A percentile compares a stretch with the other conserved stretches of the same genome.
phyloP scores from a whole-genome alignment of 225 moss, liverwort and hornwort genomes.

The Pseudisothecium myosuroides region DNA sequence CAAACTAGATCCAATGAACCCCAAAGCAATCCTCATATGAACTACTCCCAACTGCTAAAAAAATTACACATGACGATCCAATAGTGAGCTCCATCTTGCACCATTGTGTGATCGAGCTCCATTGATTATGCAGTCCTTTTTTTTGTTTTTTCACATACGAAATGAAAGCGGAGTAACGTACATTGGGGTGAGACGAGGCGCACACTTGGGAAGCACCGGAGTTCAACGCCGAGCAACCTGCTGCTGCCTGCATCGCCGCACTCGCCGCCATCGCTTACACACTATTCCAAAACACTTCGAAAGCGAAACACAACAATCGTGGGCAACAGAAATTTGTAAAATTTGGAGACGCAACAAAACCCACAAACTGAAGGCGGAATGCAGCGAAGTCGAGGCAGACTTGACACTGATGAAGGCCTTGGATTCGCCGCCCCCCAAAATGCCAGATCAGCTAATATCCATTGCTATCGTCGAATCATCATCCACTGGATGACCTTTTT shows the following conservation, averaged over 20 bases:
- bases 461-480: neutral
- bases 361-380: too few relatives aligned
- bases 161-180: neutral
- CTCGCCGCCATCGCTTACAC: conserved; percentile 2
- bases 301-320: neutral
- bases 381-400: neutral
- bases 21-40: neutral
- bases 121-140: neutral
- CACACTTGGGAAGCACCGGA: neutral
- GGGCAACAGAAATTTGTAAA: neutral
- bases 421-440: neutral
- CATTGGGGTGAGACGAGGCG: neutral
- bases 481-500: neutral
- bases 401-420: neutral
- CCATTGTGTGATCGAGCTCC: neutral
- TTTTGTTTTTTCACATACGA: neutral
- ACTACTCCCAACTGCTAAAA: neutral
- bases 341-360: neutral
- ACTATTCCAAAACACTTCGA: neutral
- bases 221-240: neutral
- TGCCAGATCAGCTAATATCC: conserved; percentile 2
- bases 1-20: neutral
- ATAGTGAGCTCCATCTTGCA: neutral
- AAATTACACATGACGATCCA: neutral
- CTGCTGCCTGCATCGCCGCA: conserved; percentile 16